These are phyloP conservation scores for Echinosophora koreensis DNA, from an alignment of 306 rosid species.

Conservation along the genomic window DNA sequence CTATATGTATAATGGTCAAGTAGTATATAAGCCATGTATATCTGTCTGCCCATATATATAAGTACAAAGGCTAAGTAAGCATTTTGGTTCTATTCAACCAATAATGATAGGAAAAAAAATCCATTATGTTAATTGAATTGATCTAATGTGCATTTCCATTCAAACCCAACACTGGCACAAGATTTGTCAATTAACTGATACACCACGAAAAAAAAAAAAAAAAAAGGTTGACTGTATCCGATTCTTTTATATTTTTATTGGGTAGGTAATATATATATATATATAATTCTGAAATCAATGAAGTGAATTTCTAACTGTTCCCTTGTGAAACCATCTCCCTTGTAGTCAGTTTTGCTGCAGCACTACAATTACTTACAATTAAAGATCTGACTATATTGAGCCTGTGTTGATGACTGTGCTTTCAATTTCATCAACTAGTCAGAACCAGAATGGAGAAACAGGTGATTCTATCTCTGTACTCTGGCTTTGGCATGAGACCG, in stretches of 20 bases:
- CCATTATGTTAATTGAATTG: constrained; percentile 12
- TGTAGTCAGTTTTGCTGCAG: constrained; percentile 1
- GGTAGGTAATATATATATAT: not conserved
- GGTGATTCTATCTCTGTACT: constrained; percentile 35
- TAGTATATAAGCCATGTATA: constrained; percentile 23
- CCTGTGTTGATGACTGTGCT: constrained; percentile 7
- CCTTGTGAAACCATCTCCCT: constrained; percentile 19
- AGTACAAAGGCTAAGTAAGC: constrained; percentile 30
- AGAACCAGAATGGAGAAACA: constrained; percentile 47
- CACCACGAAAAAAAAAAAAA: not conserved
- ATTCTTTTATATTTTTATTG: no score
- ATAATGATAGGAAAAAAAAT: constrained; percentile 35
- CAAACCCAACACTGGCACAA: not conserved
- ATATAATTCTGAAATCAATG: not conserved
- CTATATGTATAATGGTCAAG: constrained; percentile 10
- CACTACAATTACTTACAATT: constrained; percentile 30
- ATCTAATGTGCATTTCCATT: not conserved
- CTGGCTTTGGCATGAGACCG: constrained; percentile 31
- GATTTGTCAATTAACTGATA: not conserved
- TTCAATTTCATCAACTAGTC: constrained; percentile 45
- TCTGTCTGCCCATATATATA: constrained; percentile 38
- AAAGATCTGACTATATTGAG: constrained; percentile 21
- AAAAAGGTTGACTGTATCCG: not conserved
- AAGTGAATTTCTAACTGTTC: constrained; percentile 28
- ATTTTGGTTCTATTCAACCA: constrained; percentile 41